Base-by-base conservation (phyloP, 2,329 filamentous ascomycete species). In the Lasiodiplodia sp. region DNA sequence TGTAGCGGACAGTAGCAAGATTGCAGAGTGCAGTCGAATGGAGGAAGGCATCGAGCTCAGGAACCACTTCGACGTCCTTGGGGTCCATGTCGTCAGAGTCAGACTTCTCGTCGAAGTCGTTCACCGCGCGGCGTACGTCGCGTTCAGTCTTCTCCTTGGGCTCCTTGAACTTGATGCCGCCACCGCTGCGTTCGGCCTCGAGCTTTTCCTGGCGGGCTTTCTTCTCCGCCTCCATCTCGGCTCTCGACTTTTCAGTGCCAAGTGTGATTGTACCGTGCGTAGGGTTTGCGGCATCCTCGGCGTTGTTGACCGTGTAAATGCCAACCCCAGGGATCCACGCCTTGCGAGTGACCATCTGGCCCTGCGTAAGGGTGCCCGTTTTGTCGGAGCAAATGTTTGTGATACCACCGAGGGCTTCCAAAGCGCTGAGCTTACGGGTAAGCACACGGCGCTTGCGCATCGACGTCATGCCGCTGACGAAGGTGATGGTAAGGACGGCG, bases 301-400 rank as follows among this genome's bases (percentile, higher is more conserved):
- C 74, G 11, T 71, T 72, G 56, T 73, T 76, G 49, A 79, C 73
- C 7, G 73, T 76, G 68, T 76, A 79, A 11, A 76, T 78, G 4
- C 78, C 78, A 28, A 71, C 72, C 3, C 73, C 76, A 1, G 77
- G 74, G 52, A 79, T 73, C 77, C 77, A 79, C 4, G 76, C 77
- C 44, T 74, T 76, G 63, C 75, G 74, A 2, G 77, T 75, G 11
- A 79, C 72, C 78, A 79, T 79, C 64, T 75, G 73, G 23, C 78
- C 78, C 67, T 79, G 77, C 0, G 74, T 82, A 31, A 71, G 74
- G 68, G 63, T 84, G 77, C 73, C 80, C 1, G 84, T 86, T 76
- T 86, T 86, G 72, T 87, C 84, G 12, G 83, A 85, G 75, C 84
- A 87, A 68, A 86, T 86, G 67, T 79, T 72, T 71, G 78, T 79